Base-by-base conservation (phyloP, 108 stramenopile genomes). In the Aurantiochytrium sp. region DNA sequence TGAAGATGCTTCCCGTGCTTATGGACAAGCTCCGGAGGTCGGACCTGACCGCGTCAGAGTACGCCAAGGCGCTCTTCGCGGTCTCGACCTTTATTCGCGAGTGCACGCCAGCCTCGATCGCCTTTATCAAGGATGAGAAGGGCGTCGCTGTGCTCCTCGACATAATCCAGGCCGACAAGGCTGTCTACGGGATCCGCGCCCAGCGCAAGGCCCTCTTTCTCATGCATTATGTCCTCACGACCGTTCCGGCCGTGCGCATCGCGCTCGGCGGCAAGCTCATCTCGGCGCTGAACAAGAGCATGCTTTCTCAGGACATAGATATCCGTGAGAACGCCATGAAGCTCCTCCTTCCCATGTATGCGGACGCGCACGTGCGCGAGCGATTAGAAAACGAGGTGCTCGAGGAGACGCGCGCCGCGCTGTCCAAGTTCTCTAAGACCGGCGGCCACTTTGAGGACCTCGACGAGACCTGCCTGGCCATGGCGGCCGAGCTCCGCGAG, bases 281-380 rank as follows among this genome's bases (percentile, higher is more conserved):
- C 24, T 6, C 21, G 21, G 27, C 45, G 42, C 30, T 81, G 15
- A 48, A 41, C 24, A 42, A 17, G 24, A 81, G 21, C n/a, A 81
- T 81, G 45, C n/a, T 81, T n/a, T 81, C 73, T 6, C n/a, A 81
- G 1, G 73, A 81, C 39, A 48, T 81, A 6, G 73, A 81, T 48
- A 12, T 81, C 24, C 73, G 73, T 30, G 73, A 81, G 73, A 41
- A 81, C 2, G 8, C 73, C 27, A 22, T 81, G n/a, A 41, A 81
- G n/a, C 73, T 81, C 8, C 45, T 81, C 21, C n/a, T 81, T 12
- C 6, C 24, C 42, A 81, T 81, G 42, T 48, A 48, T 17, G 45
- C 39, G 21, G 73, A 81, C 24, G 73, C 73, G n/a, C 73, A 81
- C 4, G 73, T 48, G 42, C 73, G 73, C 45, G 73, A 81, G 73